phyloP scores from a whole-genome alignment of 495 filamentous ascomycete species.

The Aspergillus cavernicola region DNA sequence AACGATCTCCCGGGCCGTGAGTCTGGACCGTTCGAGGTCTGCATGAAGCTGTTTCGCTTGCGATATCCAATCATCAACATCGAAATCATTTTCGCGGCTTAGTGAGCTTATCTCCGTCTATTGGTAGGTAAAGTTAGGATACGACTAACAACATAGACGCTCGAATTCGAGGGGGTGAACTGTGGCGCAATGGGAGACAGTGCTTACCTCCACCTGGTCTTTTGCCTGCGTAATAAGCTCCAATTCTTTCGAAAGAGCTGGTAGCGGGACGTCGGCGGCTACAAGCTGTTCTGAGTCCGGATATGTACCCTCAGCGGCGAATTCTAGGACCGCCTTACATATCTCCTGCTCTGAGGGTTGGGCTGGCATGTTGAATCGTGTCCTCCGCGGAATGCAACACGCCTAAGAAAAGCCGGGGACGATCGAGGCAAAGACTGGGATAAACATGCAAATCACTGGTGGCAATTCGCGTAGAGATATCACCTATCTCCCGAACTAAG shows the following conservation, averaged over 20 bases:
- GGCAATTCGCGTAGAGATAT: not conserved
- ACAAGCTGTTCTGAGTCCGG: slow-evolving; percentile 68
- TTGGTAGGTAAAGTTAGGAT: slow-evolving; percentile 4
- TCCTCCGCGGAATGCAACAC: not conserved
- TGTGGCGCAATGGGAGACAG: not conserved
- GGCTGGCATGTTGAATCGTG: slow-evolving; percentile 26
- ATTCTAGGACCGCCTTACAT: slow-evolving; percentile 66
- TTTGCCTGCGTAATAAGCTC: slow-evolving; percentile 62
- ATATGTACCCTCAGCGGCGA: slow-evolving; percentile 66
- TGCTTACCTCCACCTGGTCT: slow-evolving; percentile 62
- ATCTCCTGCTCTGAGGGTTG: slow-evolving; percentile 38
- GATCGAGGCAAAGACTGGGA: too few relatives aligned
- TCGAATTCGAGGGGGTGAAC: not conserved
- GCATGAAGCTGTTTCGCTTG: slow-evolving; percentile 79
- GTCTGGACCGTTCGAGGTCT: slow-evolving; percentile 71
- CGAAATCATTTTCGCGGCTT: slow-evolving; percentile 68
- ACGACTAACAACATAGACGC: not conserved
- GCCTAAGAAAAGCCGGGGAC: too few relatives aligned
- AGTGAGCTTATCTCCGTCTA: slow-evolving; percentile 67
- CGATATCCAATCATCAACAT: slow-evolving; percentile 78
- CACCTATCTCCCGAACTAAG: not conserved
- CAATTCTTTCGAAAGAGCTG: slow-evolving; percentile 58
- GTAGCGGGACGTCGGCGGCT: slow-evolving; percentile 56
- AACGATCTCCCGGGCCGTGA: slow-evolving; percentile 70
- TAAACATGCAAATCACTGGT: not conserved